Conservation (phyloP, 2,329 filamentous ascomycete species). For the Dothideomycetes sp. region DNA sequence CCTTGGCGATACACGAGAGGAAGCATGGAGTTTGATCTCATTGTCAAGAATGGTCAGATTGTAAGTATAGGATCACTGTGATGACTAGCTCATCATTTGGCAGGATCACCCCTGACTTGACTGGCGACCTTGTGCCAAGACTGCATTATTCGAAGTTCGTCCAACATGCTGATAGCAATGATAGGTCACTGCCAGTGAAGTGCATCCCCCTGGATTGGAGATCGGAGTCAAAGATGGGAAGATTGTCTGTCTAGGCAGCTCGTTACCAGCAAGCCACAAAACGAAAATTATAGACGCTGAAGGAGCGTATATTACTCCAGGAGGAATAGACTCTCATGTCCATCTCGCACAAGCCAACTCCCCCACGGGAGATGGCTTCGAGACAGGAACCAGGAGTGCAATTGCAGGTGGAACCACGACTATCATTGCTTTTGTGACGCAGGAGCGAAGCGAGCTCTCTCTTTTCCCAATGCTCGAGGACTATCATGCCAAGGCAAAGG, state of each 20-base stretch:
- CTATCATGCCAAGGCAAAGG: constrained; percentile 35
- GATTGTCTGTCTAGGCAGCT: constrained; percentile 33
- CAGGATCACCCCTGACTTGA: too few species aligned
- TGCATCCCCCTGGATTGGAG: constrained; percentile 31
- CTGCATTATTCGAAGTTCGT: not conserved
- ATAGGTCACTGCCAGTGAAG: constrained; percentile 36
- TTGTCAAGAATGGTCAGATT: constrained; percentile 32
- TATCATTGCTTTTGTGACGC: constrained; percentile 46
- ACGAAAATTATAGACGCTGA: constrained; percentile 34
- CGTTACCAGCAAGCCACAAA: constrained; percentile 20
- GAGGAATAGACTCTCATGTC: constrained; percentile 39
- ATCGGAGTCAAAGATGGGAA: constrained; percentile 38
- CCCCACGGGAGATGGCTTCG: constrained; percentile 33
- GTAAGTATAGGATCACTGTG: constrained; percentile 15
- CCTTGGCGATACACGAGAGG: too few species aligned
- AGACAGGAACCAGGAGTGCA: constrained; percentile 42
- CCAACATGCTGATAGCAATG: not conserved
- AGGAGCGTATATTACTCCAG: constrained; percentile 35
- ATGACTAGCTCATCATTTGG: too few species aligned
- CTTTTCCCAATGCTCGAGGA: constrained; percentile 35
- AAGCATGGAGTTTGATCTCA: constrained; percentile 28
- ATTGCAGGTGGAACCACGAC: constrained; percentile 50
- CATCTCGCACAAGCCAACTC: constrained; percentile 36
- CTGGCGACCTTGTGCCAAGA: not conserved
- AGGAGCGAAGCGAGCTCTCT: constrained; percentile 35